A percentile compares a stretch with the other conserved stretches of the same genome.
Evolutionary conservation across 176 grass and related monocot species (phyloP).

Genomic region (Olyra latifolia): DNA sequence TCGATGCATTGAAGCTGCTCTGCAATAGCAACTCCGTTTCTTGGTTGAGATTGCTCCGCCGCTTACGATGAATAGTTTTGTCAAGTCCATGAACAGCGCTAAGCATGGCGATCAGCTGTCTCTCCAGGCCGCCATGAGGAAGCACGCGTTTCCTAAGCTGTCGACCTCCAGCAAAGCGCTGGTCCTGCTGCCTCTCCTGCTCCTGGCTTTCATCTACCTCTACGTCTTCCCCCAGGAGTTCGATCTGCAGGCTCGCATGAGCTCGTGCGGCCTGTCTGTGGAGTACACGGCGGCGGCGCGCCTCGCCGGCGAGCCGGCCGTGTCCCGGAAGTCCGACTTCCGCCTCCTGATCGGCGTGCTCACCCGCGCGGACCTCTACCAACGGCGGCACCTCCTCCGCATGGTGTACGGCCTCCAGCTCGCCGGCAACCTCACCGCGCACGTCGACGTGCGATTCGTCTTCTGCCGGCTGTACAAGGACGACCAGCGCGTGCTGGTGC

Average conservation of each 20-base stretch:
- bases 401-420: conserved; percentile 61
- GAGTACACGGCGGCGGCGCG: not conserved
- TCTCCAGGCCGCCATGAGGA: conserved; percentile 1
- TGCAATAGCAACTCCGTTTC: too few species aligned
- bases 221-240: conserved; percentile 67
- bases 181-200: conserved; percentile 50
- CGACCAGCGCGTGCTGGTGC: conserved; percentile 60
- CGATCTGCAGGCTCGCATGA: conserved; percentile 57
- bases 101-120: not conserved
- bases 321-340: conserved; percentile 51
- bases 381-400: conserved; percentile 65
- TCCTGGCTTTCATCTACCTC: conserved; percentile 61
- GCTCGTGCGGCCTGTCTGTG: conserved; percentile 23
- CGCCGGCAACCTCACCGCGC: conserved; percentile 32
- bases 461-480: conserved; percentile 65
- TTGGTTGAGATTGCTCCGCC: not conserved
- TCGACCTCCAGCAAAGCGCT: conserved; percentile 42
- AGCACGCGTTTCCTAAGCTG: conserved; percentile 38
- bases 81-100: conserved; percentile 2
- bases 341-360: conserved; percentile 66
- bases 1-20: too few species aligned
- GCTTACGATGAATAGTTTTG: not conserved
- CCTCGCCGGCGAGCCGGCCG: not conserved
- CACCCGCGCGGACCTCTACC: conserved; percentile 52
- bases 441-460: conserved; percentile 61